Conservation (phyloP, 768 basidiomycete species). For the Serendipita sp. region DNA sequence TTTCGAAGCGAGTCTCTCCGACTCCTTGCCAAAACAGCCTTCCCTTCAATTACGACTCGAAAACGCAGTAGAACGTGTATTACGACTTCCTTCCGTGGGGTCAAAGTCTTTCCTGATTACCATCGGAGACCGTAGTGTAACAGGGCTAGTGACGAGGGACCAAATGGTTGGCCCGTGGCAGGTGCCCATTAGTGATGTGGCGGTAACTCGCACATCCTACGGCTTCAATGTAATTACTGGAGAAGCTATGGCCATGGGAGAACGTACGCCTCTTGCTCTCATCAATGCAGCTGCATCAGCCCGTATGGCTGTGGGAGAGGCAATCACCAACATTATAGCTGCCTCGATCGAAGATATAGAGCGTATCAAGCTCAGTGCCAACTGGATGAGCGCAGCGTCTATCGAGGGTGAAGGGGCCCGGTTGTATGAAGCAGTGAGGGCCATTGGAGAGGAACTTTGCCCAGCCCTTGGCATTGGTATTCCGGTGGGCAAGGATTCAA, state of each 20-base stretch:
- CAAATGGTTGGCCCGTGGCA: slow-evolving; percentile 99
- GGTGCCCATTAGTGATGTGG: slow-evolving; percentile 92
- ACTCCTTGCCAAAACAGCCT: slow-evolving; percentile 31
- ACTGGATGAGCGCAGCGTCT: slow-evolving; percentile 97
- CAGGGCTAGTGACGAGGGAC: slow-evolving; percentile 86
- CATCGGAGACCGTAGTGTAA: slow-evolving; percentile 88
- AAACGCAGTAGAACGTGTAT: slow-evolving; percentile 59
- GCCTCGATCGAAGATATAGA: slow-evolving; percentile 52
- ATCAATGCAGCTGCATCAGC: slow-evolving; percentile 80
- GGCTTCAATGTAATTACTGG: slow-evolving; percentile 73
- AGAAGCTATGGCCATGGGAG: slow-evolving; percentile 98
- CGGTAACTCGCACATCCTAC: slow-evolving; percentile 86
- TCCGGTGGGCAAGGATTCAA: slow-evolving; percentile 98
- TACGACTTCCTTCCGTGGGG: slow-evolving; percentile 80
- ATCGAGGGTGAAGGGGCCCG: slow-evolving; percentile 77
- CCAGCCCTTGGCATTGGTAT: slow-evolving; percentile 83
- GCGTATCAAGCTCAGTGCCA: slow-evolving; percentile 86
- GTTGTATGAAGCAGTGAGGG: slow-evolving; percentile 77
- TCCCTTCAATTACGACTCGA: slow-evolving; percentile 29
- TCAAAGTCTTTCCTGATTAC: slow-evolving; percentile 98
- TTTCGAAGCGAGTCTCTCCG: slow-evolving; percentile 58
- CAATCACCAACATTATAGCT: slow-evolving; percentile 81
- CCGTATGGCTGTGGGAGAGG: slow-evolving; percentile 88
- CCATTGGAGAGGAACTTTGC: slow-evolving; percentile 86
- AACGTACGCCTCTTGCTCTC: slow-evolving; percentile 84